Evolutionary conservation across 2,329 filamentous ascomycete species (phyloP).

Genomic region (Apiospora sp.): DNA sequence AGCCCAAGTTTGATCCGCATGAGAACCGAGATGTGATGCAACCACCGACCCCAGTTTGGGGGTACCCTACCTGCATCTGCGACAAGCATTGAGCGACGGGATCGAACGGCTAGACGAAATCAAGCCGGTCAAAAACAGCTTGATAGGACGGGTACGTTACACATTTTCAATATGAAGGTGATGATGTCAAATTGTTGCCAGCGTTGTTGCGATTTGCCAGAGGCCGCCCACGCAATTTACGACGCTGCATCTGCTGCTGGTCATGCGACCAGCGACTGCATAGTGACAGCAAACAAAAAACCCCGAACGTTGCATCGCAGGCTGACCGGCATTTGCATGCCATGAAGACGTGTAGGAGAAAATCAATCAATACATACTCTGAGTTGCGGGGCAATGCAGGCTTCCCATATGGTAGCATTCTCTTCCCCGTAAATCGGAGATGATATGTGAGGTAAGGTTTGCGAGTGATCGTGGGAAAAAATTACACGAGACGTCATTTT

Average conservation of each 20-base stretch:
- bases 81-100: slow-evolving; percentile 2
- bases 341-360: background rate
- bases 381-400: background rate
- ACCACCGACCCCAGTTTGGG: slow-evolving; percentile 1
- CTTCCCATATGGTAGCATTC: background rate
- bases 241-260: slow-evolving; percentile 9
- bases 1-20: slow-evolving; percentile 1
- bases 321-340: slow-evolving; percentile 14
- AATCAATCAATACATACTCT: background rate
- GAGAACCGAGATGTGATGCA: slow-evolving; percentile 16
- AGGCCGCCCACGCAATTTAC: background rate
- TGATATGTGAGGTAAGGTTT: background rate
- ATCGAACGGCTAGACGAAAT: background rate
- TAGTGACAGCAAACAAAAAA: slow-evolving; percentile 6
- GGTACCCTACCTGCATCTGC: slow-evolving; percentile 18
- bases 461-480: background rate
- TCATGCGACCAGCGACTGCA: background rate
- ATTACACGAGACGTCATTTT: slow-evolving; percentile 5
- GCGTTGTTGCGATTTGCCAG: background rate
- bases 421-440: slow-evolving; percentile 7
- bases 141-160: background rate
- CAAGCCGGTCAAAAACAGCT: background rate
- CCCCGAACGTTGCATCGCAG: slow-evolving; percentile 4
- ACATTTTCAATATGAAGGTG: background rate
- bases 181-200: slow-evolving; percentile 1